phyloP scores from a whole-genome alignment of 768 basidiomycete genomes.

The Amanita phalloides region DNA sequence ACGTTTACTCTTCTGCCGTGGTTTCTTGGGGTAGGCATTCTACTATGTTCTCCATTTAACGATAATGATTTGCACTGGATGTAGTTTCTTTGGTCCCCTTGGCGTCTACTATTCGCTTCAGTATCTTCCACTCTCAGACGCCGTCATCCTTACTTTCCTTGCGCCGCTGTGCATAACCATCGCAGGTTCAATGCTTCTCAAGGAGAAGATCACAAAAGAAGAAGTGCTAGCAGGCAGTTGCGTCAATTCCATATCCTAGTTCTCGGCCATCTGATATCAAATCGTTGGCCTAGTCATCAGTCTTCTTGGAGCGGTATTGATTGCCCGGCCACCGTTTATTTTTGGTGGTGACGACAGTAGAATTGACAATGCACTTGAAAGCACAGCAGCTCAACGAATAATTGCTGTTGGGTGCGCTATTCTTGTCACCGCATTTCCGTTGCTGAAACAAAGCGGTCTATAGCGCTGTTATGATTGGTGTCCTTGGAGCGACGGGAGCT shows the following conservation, averaged over 20 bases:
- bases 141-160: slow-evolving; percentile 68
- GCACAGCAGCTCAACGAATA: slow-evolving; percentile 28
- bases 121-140: slow-evolving; percentile 71
- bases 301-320: slow-evolving; percentile 67
- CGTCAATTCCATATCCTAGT: background rate
- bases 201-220: slow-evolving; percentile 43
- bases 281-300: slow-evolving; percentile 38
- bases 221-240: slow-evolving; percentile 41
- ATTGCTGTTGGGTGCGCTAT: slow-evolving; percentile 44
- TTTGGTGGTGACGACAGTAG: slow-evolving; percentile 35
- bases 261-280: background rate
- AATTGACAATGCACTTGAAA: background rate
- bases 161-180: slow-evolving; percentile 55
- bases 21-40: slow-evolving; percentile 45
- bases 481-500: slow-evolving; percentile 53
- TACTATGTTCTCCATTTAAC: background rate
- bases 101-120: slow-evolving; percentile 63
- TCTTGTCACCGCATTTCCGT: background rate
- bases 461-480: slow-evolving; percentile 53
- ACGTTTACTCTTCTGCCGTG: slow-evolving; percentile 18
- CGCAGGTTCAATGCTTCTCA: slow-evolving; percentile 29
- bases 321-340: slow-evolving; percentile 67
- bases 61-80: background rate
- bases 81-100: slow-evolving; percentile 61
- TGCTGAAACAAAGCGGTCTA: background rate